These are phyloP conservation scores for Russula brevipes DNA, from an alignment of 768 basidiomycete species.

Conservation along the genomic window DNA sequence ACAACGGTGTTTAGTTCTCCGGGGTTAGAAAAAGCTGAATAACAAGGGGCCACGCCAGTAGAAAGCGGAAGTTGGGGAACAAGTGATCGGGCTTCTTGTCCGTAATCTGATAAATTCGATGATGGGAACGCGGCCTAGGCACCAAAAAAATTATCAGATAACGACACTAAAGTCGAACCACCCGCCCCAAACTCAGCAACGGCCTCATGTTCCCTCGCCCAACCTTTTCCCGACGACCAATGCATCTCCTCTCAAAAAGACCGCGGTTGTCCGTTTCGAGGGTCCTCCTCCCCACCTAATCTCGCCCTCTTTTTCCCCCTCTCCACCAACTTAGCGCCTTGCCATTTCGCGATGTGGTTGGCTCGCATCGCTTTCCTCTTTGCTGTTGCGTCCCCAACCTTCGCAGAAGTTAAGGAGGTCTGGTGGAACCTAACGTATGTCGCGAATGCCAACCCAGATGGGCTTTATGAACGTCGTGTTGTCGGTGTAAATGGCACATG, in stretches of 20 bases:
- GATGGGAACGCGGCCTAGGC: not conserved
- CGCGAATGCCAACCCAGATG: constrained; percentile 76
- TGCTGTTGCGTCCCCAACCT: constrained; percentile 35
- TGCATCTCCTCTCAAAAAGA: not conserved
- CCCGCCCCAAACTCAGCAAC: not conserved
- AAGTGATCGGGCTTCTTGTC: no score
- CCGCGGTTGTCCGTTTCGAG: not conserved
- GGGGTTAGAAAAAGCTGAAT: no score
- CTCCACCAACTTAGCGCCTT: not conserved
- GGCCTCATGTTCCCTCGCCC: no score
- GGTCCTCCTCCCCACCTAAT: constrained; percentile 1
- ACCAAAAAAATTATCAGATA: constrained; percentile 3
- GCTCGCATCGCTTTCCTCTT: constrained; percentile 29
- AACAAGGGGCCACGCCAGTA: no score
- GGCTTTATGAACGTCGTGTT: constrained; percentile 65
- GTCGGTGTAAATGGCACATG: constrained; percentile 90
- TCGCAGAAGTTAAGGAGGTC: constrained; percentile 63
- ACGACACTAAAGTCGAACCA: not conserved
- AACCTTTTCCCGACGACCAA: not conserved
- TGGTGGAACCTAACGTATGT: constrained; percentile 95
- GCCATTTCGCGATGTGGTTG: constrained; percentile 15
- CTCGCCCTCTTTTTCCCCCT: constrained; percentile 3
- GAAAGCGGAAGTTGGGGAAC: no score
- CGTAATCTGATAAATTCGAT: not conserved
- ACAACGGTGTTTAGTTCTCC: no score